phyloP scores from a whole-genome alignment of 129 eudicot genomes.

The Tagetes patula region DNA sequence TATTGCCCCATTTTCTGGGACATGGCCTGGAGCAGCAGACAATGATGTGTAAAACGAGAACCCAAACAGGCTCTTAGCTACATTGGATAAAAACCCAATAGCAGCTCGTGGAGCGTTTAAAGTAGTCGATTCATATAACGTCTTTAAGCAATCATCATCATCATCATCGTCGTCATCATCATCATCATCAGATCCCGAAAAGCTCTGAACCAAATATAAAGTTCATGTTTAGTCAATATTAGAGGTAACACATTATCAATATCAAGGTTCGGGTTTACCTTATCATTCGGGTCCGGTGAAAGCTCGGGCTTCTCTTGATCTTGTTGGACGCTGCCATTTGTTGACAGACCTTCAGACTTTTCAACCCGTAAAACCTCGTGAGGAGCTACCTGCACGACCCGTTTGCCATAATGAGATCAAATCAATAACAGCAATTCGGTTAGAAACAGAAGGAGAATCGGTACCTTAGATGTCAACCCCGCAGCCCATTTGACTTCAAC shows the following conservation, averaged over 20 bases:
- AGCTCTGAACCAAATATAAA: slow-evolving; percentile 41
- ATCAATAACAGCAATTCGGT: neutral
- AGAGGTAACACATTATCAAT: neutral
- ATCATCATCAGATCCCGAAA: slow-evolving; percentile 32
- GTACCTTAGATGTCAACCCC: slow-evolving; percentile 71
- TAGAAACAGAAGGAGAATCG: neutral
- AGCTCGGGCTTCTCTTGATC: slow-evolving; percentile 40
- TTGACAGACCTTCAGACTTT: slow-evolving; percentile 44
- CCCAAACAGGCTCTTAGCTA: slow-evolving; percentile 50
- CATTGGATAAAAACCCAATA: slow-evolving; percentile 52
- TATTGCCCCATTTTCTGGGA: slow-evolving; percentile 21
- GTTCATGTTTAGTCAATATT: slow-evolving; percentile 5
- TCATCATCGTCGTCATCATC: slow-evolving; percentile 20
- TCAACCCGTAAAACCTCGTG: slow-evolving; percentile 67
- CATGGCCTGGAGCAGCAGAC: slow-evolving; percentile 19
- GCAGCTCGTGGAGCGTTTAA: slow-evolving; percentile 56
- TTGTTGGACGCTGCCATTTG: slow-evolving; percentile 34
- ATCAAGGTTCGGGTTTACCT: slow-evolving; percentile 39
- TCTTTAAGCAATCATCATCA: slow-evolving; percentile 41
- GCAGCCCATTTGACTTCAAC: slow-evolving; percentile 86
- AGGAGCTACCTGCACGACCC: slow-evolving; percentile 58
- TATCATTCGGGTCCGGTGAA: slow-evolving; percentile 28
- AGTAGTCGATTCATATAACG: slow-evolving; percentile 30
- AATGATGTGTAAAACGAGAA: slow-evolving; percentile 47
- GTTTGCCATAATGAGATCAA: slow-evolving; percentile 9